These are phyloP conservation scores for Sugiyamaella pinicola DNA, from an alignment of 1,139 yeast genomes.

Conservation along the genomic window DNA sequence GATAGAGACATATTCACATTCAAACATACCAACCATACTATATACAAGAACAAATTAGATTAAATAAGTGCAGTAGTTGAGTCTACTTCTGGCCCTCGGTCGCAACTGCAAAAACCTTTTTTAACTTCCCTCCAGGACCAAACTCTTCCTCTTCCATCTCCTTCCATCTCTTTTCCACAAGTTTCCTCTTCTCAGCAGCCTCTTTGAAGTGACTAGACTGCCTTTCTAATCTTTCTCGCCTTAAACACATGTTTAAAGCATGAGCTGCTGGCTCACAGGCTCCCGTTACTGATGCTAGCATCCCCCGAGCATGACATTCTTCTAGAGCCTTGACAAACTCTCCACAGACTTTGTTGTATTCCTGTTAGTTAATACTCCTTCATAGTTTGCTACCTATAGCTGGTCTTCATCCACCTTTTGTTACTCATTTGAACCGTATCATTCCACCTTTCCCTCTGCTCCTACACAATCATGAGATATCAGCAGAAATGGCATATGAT, in stretches of 20 bases:
- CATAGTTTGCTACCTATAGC: no score
- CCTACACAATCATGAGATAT: no score
- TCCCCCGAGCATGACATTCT: slow-evolving; percentile 79
- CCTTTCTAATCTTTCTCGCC: slow-evolving; percentile 69
- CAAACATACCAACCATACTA: background rate
- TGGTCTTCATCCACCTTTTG: no score
- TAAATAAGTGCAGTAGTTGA: background rate
- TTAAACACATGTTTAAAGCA: slow-evolving; percentile 75
- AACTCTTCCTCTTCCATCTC: slow-evolving; percentile 72
- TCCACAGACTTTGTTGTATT: slow-evolving; percentile 62
- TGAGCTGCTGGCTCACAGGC: slow-evolving; percentile 83
- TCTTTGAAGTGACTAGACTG: slow-evolving; percentile 63
- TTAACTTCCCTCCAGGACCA: slow-evolving; percentile 75
- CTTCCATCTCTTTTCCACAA: slow-evolving; percentile 58
- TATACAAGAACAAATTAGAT: slow-evolving; percentile 6
- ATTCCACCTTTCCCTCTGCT: slow-evolving; percentile 2
- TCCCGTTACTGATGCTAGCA: slow-evolving; percentile 75
- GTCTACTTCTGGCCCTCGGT: slow-evolving; percentile 15
- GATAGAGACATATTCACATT: background rate
- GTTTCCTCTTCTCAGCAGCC: slow-evolving; percentile 59
- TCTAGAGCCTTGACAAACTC: slow-evolving; percentile 85
- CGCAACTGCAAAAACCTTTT: slow-evolving; percentile 55
- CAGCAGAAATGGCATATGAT: no score
- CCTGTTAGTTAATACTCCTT: slow-evolving; percentile 1
- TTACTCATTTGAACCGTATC: no score